Conservation (phyloP, 495 filamentous ascomycete genomes). For the Articulospora tetracladia region DNA sequence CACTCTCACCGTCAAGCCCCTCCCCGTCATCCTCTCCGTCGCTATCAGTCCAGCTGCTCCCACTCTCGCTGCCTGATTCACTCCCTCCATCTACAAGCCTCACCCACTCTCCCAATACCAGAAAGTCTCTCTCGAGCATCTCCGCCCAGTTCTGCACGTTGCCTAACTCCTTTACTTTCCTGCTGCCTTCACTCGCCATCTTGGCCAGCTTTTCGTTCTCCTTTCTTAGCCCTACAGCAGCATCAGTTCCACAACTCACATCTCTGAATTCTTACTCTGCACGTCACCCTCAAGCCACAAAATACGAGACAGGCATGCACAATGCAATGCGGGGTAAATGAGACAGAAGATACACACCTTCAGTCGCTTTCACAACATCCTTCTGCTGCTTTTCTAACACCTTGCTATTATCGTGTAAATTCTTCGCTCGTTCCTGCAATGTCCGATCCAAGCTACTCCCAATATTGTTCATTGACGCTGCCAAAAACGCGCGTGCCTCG, state of each 20-base stretch:
- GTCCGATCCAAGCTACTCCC: constrained; percentile 63
- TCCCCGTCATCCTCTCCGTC: constrained; percentile 32
- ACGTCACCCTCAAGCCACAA: too few relatives aligned
- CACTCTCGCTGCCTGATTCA: constrained; percentile 29
- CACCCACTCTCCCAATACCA: constrained; percentile 84
- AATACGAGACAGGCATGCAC: not conserved
- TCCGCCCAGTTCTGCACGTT: constrained; percentile 99
- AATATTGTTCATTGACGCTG: constrained; percentile 73
- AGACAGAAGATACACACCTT: too few relatives aligned
- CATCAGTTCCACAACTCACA: too few relatives aligned
- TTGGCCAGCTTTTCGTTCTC: constrained; percentile 70
- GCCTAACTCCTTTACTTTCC: constrained; percentile 84
- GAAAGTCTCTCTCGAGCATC: constrained; percentile 85
- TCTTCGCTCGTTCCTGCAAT: constrained; percentile 68
- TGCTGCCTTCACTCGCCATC: constrained; percentile 62
- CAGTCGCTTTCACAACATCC: constrained; percentile 61
- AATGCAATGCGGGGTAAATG: not conserved
- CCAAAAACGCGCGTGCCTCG: constrained; percentile 72
- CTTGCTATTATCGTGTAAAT: constrained; percentile 67
- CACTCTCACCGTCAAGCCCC: constrained; percentile 17
- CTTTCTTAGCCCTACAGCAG: constrained; percentile 45
- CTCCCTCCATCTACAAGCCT: constrained; percentile 36
- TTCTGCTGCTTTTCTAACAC: constrained; percentile 70
- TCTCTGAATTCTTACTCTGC: not conserved
- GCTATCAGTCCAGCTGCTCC: constrained; percentile 26